Percentiles rank a stretch among this genome's conserved stretches.
phyloP scores from a whole-genome alignment of 768 basidiomycete genomes.

The Suillus subluteus region DNA sequence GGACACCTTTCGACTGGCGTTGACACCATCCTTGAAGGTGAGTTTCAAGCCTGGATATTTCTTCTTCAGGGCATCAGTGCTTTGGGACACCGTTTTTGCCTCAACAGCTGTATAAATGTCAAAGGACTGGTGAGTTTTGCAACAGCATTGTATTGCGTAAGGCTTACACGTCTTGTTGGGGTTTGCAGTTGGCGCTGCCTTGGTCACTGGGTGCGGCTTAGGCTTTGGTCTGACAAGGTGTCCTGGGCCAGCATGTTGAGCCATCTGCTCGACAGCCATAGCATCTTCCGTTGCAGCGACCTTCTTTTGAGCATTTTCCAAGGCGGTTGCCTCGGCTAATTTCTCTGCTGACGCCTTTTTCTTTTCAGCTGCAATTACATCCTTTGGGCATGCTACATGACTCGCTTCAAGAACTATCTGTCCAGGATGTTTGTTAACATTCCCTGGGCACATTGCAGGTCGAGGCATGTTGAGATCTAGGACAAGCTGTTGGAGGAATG shows the following conservation, averaged over 20 bases:
- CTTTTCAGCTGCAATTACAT: not conserved
- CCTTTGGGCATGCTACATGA: not conserved
- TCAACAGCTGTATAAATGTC: not conserved
- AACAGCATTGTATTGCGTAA: not conserved
- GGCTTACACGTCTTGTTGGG: not conserved
- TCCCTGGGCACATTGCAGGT: not conserved
- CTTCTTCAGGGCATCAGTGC: not conserved
- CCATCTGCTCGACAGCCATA: constrained; percentile 2
- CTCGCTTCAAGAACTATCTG: not conserved
- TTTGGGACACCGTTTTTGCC: not conserved
- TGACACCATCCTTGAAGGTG: constrained; percentile 1
- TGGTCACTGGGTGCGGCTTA: not conserved
- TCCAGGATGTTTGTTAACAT: constrained; percentile 3
- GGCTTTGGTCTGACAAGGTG: constrained; percentile 3
- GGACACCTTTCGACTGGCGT: not conserved
- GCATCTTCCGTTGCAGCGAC: not conserved
- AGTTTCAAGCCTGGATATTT: constrained; percentile 1
- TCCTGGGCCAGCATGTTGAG: not conserved
- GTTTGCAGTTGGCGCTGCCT: not conserved
- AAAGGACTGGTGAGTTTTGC: not conserved
- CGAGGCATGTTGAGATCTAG: not conserved
- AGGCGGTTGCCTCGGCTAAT: not conserved
- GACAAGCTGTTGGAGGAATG: not conserved
- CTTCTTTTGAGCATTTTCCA: not conserved
- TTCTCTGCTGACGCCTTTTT: not conserved